phyloP scores from a whole-genome alignment of 1,284 basidiomycete species.

The Pulchroboletus neoregius region DNA sequence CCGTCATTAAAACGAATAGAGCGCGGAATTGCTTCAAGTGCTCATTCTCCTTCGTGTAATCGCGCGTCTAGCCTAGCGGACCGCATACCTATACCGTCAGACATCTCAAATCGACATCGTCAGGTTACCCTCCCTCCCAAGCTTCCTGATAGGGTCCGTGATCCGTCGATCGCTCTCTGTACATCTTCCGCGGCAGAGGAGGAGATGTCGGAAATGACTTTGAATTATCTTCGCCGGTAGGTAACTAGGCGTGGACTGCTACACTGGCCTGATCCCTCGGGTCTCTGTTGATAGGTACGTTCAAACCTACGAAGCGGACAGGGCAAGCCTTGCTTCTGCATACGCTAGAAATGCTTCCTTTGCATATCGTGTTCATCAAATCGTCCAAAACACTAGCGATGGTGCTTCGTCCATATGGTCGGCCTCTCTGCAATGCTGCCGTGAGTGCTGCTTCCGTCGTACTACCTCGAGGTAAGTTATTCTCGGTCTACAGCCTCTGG shows the following conservation, averaged over 20 bases:
- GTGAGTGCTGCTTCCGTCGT: conserved; percentile 11
- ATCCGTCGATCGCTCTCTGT: background rate
- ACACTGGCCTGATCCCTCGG: conserved; percentile 7
- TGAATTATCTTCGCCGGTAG: conserved; percentile 30
- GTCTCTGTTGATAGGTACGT: conserved; percentile 22
- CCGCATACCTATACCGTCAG: background rate
- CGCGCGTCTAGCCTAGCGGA: background rate
- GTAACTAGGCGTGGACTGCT: conserved; percentile 6
- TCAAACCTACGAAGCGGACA: conserved; percentile 32
- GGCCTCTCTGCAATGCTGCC: conserved; percentile 8
- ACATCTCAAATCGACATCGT: background rate
- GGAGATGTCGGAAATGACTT: conserved; percentile 30
- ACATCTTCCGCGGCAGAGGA: conserved; percentile 18
- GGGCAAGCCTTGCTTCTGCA: conserved; percentile 33
- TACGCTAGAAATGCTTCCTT: conserved; percentile 31
- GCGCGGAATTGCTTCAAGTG: background rate
- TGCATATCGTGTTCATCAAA: conserved; percentile 26
- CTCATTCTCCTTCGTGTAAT: background rate
- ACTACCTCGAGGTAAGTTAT: conserved; percentile 6
- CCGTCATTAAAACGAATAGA: conserved; percentile 7
- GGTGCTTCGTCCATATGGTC: background rate
- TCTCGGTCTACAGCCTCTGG: conserved; percentile 12
- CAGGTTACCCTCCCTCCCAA: background rate
- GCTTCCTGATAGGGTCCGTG: background rate
- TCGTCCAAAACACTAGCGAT: background rate